Evolutionary conservation across 2,329 filamentous ascomycete species (phyloP), one percentile per base, ranked within the genome.

Genomic region (Ilyonectria sp.): DNA sequence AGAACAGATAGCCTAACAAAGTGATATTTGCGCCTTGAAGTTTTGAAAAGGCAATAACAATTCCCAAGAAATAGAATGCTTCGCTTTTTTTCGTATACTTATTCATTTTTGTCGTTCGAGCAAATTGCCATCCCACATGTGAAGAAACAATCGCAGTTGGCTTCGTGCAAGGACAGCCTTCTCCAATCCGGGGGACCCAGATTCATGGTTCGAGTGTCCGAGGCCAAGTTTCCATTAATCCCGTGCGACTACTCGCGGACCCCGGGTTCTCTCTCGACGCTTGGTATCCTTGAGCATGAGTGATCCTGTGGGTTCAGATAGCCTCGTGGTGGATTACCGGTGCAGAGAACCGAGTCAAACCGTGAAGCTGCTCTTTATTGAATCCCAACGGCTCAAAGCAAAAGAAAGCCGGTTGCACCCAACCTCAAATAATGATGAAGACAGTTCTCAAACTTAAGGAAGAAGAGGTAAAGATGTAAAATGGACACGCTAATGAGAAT

Each of bases 71-170:
- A 59, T 47, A 59, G 33, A 44, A 61, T 62, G 58, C 44, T 52
- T 66, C 63, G 58, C 58, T 66, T 62, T 62, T 35, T 50, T 50
- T 49, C 26, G 46, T 33, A 37, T 58, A 21, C 47, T 59, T 58
- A 47, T 59, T 58, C 37, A 31, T 57, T 58, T 50, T 53, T 64
- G 19, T 56, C 40, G 31, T 61, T 35, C 26, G 47, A 37, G 55
- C 50, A 66, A 54, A 53, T 47, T 58, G 35, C 29, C 53, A 37
- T 66, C 63, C 59, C 33, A 47, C 11, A 46, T 40, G 31, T 52
- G 33, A 59, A 52, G 50, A 50, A 46, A 56, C 21, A 53, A 50
- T 26, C 60, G 54, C 43, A 19, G 33, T 50, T 50, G 11, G 57
- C 50, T 33, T 60, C 58, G 37, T 49, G 37, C 21, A 23, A 58